Percentiles rank a stretch among this genome's conserved stretches.
phyloP scores from a whole-genome alignment of 768 basidiomycete species.

The Leccinum rimulosum region DNA sequence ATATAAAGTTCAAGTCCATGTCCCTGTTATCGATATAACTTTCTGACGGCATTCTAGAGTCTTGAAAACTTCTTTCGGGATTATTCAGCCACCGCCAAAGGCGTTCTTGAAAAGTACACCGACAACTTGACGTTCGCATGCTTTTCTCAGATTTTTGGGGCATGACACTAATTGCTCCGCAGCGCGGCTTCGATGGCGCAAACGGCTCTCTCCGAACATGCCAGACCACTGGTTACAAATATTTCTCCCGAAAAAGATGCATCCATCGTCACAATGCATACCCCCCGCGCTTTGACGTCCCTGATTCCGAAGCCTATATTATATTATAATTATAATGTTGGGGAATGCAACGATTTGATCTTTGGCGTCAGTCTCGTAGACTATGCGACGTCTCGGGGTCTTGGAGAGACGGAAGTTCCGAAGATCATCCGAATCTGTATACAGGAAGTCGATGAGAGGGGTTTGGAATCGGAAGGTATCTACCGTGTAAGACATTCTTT shows the following conservation, averaged over 20 bases:
- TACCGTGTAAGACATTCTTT: slow-evolving; percentile 54
- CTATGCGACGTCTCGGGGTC: slow-evolving; percentile 78
- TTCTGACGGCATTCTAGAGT: slow-evolving; percentile 48
- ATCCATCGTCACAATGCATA: slow-evolving; percentile 49
- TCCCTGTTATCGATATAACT: background rate
- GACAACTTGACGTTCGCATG: slow-evolving; percentile 65
- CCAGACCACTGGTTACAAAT: slow-evolving; percentile 55
- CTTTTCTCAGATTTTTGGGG: background rate
- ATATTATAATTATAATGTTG: slow-evolving; percentile 78
- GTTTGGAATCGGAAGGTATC: slow-evolving; percentile 76
- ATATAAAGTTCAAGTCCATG: slow-evolving; percentile 54
- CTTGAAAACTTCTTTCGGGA: slow-evolving; percentile 79
- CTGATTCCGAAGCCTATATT: slow-evolving; percentile 69
- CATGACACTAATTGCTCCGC: slow-evolving; percentile 2
- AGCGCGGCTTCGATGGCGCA: slow-evolving; percentile 80
- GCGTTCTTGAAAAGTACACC: slow-evolving; percentile 65
- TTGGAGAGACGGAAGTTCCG: slow-evolving; percentile 72
- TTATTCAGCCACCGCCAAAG: slow-evolving; percentile 59
- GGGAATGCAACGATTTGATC: slow-evolving; percentile 83
- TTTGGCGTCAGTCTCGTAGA: slow-evolving; percentile 88
- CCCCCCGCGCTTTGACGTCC: slow-evolving; percentile 60
- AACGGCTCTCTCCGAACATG: slow-evolving; percentile 68
- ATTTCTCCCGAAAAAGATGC: slow-evolving; percentile 75
- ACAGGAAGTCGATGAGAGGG: slow-evolving; percentile 76
- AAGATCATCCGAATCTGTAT: slow-evolving; percentile 81